Evolutionary conservation across 2,329 filamentous ascomycete species (phyloP).

Genomic region (Hymenoscyphus infarciens): DNA sequence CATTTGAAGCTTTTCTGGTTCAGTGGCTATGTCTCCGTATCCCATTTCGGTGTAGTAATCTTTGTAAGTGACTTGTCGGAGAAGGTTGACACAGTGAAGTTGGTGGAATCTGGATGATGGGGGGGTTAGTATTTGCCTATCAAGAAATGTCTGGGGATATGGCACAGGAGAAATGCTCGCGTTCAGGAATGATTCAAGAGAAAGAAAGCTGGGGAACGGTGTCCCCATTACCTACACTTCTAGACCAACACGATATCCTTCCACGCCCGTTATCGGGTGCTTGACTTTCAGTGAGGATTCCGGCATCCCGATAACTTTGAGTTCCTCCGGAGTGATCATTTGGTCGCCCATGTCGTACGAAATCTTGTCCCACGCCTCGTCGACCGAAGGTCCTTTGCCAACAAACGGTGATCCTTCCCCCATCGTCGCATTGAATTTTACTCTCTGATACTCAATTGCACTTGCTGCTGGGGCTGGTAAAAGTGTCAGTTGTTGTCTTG

Average conservation of each 20-base stretch:
- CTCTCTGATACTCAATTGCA: slow-evolving; percentile 47
- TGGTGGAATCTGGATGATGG: slow-evolving; percentile 33
- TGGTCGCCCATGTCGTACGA: slow-evolving; percentile 51
- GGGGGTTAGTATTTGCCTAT: too few relatives aligned
- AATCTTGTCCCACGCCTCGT: slow-evolving; percentile 54
- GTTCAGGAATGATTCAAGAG: too few relatives aligned
- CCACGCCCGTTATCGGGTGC: slow-evolving; percentile 52
- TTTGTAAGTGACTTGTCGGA: slow-evolving; percentile 46
- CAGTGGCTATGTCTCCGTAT: slow-evolving; percentile 45
- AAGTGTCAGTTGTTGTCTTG: slow-evolving; percentile 14
- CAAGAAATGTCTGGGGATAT: too few relatives aligned
- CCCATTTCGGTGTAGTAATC: slow-evolving; percentile 47
- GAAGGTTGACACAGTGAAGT: slow-evolving; percentile 39
- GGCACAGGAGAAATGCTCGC: too few relatives aligned
- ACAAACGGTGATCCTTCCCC: slow-evolving; percentile 46
- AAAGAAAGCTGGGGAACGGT: too few relatives aligned
- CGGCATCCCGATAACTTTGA: slow-evolving; percentile 50
- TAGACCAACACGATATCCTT: slow-evolving; percentile 55
- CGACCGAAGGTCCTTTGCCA: slow-evolving; percentile 53
- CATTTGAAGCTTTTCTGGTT: slow-evolving; percentile 41
- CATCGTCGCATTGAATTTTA: slow-evolving; percentile 48
- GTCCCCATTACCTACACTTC: slow-evolving; percentile 28
- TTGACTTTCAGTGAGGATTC: slow-evolving; percentile 51
- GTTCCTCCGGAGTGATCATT: slow-evolving; percentile 53
- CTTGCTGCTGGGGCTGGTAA: slow-evolving; percentile 44